A percentile compares a stretch with the other conserved stretches of the same genome.
phyloP scores from a whole-genome alignment of 441 rosid species.

The Bruguiera hainesii region DNA sequence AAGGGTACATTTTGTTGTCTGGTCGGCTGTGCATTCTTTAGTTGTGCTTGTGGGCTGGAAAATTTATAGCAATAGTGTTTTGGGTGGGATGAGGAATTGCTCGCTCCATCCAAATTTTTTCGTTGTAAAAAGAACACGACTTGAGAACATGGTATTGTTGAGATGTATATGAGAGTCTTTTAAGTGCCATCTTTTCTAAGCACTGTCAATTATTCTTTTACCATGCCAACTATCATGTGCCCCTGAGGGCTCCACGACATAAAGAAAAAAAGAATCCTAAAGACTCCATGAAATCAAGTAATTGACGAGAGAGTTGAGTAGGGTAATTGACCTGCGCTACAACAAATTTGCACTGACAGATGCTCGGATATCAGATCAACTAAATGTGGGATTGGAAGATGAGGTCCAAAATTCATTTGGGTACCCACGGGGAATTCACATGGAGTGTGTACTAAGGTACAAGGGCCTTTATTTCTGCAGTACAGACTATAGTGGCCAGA shows the following conservation, averaged over 20 bases:
- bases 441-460: constrained; percentile 6
- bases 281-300: too few relatives aligned
- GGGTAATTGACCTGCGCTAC: not conserved
- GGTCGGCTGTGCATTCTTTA: constrained; percentile 26
- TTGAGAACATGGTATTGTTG: constrained; percentile 18
- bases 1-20: constrained; percentile 20
- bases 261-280: too few relatives aligned
- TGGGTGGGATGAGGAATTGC: constrained; percentile 39
- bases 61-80: constrained; percentile 22
- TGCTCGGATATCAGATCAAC: not conserved
- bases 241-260: too few relatives aligned
- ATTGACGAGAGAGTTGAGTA: too few relatives aligned
- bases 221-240: too few relatives aligned
- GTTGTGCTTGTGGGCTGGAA: constrained; percentile 22
- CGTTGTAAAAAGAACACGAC: constrained; percentile 32
- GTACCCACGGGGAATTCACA: constrained; percentile 35
- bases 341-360: constrained; percentile 14
- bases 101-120: constrained; percentile 34
- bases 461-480: not conserved
- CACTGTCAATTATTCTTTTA: too few relatives aligned
- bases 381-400: not conserved
- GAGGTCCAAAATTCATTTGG: not conserved
- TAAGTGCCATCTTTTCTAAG: not conserved
- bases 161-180: constrained; percentile 16
- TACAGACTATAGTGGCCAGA: not conserved